These are phyloP conservation scores for Nicotiana attenuata DNA, from an alignment of 257 asterid species.

Conservation along the genomic window DNA sequence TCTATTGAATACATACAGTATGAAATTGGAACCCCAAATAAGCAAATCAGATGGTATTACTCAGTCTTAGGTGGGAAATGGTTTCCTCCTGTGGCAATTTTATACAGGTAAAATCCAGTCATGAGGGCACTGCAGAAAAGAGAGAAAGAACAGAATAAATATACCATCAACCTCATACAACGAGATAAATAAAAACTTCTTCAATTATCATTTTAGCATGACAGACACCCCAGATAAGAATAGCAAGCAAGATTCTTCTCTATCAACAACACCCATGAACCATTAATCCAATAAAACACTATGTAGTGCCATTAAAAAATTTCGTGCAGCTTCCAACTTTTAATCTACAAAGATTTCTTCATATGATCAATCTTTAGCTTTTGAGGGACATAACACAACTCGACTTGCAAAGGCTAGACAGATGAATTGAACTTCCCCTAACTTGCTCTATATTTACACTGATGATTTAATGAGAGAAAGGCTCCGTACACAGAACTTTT, in stretches of 20 bases:
- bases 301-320: neutral
- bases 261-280: neutral
- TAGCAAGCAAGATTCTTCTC: neutral
- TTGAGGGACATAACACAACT: neutral
- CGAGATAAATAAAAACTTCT: neutral
- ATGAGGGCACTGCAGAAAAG: constrained; percentile 54
- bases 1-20: neutral
- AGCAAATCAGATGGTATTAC: constrained; percentile 19
- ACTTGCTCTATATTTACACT: neutral
- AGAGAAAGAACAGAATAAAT: neutral
- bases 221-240: neutral
- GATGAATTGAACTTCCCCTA: neutral
- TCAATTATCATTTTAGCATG: neutral
- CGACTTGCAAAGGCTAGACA: neutral
- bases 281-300: neutral
- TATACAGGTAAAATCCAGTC: constrained; percentile 72
- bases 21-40: neutral
- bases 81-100: constrained; percentile 77
- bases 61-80: constrained; percentile 62
- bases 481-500: neutral
- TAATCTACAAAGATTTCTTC: neutral
- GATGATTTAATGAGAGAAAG: neutral
- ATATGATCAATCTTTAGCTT: neutral
- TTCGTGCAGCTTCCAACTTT: neutral
- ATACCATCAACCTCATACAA: neutral